Evolutionary conservation across 2,329 filamentous ascomycete genomes (phyloP).

Genomic region (Pyricularia sp.): DNA sequence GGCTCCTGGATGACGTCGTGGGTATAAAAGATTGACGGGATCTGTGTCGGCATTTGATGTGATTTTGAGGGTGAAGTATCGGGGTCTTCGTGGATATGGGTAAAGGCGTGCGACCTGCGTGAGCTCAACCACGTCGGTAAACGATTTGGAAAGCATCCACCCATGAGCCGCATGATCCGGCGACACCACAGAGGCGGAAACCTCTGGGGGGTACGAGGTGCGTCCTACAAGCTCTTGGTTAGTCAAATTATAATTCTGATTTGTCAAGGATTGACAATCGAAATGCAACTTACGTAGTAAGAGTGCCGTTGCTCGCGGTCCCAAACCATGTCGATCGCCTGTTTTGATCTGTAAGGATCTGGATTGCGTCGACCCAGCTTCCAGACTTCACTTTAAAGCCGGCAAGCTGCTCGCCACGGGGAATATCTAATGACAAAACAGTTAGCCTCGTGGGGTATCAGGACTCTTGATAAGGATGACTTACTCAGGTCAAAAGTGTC

Average conservation of each 20-base stretch:
- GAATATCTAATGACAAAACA: constrained; percentile 49
- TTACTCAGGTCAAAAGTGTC: constrained; percentile 70
- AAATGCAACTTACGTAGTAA: constrained; percentile 15
- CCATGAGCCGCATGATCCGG: constrained; percentile 72
- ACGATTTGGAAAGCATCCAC: constrained; percentile 80
- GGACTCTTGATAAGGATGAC: constrained; percentile 14
- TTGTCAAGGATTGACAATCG: not conserved
- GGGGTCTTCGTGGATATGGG: not conserved
- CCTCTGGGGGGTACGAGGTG: constrained; percentile 83
- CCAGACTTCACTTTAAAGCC: constrained; percentile 79
- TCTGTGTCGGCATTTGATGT: not conserved
- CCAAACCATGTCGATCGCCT: constrained; percentile 80
- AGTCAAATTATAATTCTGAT: constrained; percentile 10
- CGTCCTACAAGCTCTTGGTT: constrained; percentile 44
- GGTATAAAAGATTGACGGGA: not conserved
- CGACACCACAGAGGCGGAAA: constrained; percentile 80
- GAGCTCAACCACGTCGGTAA: constrained; percentile 6
- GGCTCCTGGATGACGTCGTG: not conserved
- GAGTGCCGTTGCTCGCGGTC: constrained; percentile 73
- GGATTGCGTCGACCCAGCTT: constrained; percentile 77
- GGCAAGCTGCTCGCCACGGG: constrained; percentile 75
- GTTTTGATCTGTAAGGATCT: constrained; percentile 83
- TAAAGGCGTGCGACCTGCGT: not conserved
- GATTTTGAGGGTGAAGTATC: not conserved
- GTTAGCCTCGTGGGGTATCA: not conserved